Evolutionary conservation across 352 stramenopile species (phyloP).

Genomic region (Peronospora tabacina): DNA sequence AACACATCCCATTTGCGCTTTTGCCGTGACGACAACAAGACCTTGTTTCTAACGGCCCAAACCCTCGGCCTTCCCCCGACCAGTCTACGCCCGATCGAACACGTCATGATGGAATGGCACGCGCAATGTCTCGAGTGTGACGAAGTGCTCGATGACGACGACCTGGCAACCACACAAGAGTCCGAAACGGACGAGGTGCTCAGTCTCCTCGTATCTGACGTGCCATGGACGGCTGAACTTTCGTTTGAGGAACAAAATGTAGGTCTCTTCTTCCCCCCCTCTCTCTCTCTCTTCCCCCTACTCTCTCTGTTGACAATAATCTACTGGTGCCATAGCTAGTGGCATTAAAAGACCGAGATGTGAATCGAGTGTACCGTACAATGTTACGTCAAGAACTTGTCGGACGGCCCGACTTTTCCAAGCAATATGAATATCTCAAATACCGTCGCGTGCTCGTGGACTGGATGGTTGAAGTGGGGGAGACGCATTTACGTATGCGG

Average conservation of each 20-base stretch:
- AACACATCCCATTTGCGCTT: slow-evolving; percentile 23
- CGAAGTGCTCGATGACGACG: slow-evolving; percentile 71
- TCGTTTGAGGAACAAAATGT: slow-evolving; percentile 41
- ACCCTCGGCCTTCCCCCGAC: not conserved
- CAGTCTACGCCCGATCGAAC: not conserved
- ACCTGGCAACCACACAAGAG: slow-evolving; percentile 37
- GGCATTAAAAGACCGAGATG: slow-evolving; percentile 66
- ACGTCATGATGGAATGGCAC: slow-evolving; percentile 46
- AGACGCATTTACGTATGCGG: slow-evolving; percentile 70
- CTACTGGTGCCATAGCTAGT: slow-evolving; percentile 37
- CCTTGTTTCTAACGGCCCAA: slow-evolving; percentile 4
- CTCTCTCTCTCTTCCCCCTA: not conserved
- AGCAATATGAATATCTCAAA: slow-evolving; percentile 77
- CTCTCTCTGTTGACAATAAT: slow-evolving; percentile 1
- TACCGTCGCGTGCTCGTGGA: slow-evolving; percentile 77
- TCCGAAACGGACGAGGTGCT: slow-evolving; percentile 18
- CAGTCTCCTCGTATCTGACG: slow-evolving; percentile 12
- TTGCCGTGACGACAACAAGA: slow-evolving; percentile 7
- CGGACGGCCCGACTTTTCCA: slow-evolving; percentile 52
- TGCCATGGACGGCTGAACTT: slow-evolving; percentile 22
- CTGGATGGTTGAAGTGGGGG: slow-evolving; percentile 81
- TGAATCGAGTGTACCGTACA: slow-evolving; percentile 56
- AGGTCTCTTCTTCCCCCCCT: not conserved
- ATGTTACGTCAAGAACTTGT: slow-evolving; percentile 71
- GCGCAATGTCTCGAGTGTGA: slow-evolving; percentile 65